phyloP scores from a whole-genome alignment of 2,329 filamentous ascomycete genomes.

The Pseudocercospora musae region DNA sequence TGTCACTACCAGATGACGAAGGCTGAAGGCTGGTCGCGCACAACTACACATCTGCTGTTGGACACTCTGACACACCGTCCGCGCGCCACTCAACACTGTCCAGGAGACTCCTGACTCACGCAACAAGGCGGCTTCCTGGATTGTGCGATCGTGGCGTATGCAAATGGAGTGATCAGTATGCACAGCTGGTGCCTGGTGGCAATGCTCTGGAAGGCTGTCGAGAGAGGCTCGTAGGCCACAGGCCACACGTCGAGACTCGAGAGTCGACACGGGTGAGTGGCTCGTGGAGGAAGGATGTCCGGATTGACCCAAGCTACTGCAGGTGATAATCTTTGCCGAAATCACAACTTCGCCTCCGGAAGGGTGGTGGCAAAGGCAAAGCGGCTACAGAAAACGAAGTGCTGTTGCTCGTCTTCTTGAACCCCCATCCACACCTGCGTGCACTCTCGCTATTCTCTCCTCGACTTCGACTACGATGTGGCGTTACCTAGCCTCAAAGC shows the following conservation, averaged over 20 bases:
- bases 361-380: neutral
- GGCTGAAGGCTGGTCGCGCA: neutral
- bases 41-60: neutral
- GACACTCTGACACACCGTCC: neutral
- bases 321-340: neutral
- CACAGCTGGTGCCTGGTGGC: too few relatives aligned
- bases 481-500: constrained; percentile 18
- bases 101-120: neutral
- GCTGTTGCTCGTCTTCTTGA: neutral
- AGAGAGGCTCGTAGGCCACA: neutral
- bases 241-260: too few relatives aligned
- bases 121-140: neutral
- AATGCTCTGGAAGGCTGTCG: neutral
- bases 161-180: constrained; percentile 5
- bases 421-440: neutral
- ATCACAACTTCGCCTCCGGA: neutral
- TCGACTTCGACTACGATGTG: constrained; percentile 7
- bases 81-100: neutral
- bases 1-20: constrained; percentile 2
- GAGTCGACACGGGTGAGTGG: neutral
- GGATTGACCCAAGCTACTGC: neutral
- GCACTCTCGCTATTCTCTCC: neutral
- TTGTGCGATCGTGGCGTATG: neutral
- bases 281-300: neutral
- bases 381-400: neutral